Base-by-base conservation (phyloP, 768 basidiomycete species). In the Macrolepiota fuliginosa region DNA sequence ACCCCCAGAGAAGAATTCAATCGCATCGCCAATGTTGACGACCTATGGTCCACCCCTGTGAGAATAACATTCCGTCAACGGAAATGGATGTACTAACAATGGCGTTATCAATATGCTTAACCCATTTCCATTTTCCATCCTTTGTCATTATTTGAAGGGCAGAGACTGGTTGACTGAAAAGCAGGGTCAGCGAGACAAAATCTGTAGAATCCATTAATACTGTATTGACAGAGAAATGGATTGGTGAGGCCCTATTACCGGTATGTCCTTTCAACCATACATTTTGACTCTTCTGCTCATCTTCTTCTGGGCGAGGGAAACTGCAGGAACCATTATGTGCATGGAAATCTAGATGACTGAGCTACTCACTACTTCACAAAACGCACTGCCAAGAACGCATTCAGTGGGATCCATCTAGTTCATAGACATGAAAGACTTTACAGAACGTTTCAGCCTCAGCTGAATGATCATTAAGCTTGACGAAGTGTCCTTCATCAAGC, bases 221-320 rank as follows among this genome's bases (percentile, higher is more conserved):
- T 5, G 6, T 19, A 11, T 17, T 36, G n/a, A 6, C 27, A 19
- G 32, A 13, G 17, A 32, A 32, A 32, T 32, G 7, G 29, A 7
- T 19, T 32, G 25, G 27, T n/a, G n/a, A n/a, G n/a, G n/a, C n/a
- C n/a, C 39, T 49, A 58, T 6, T 58, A 78, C 81, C 81, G 2
- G 78, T 78, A 56, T 82, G 82, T 3, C 82, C 82, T 61, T 83
- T 82, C 22, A 82, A 66, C 81, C 81, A 83, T 2, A 83, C 78
- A 46, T 79, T 72, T 22, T 78, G 78, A 0, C 77, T 72, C 52
- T 74, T 75, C 35, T 64, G 56, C 63, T 82, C 81, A 4, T 81
- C 80, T 24, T 78, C 78, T 29, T 72, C 64, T 1, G 74, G 69
- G 24, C 79, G 76, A 6, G 78, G 79, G 62, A 75, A 78, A 65